Base-by-base conservation (phyloP, 352 stramenopile species). In the Phytophthora vignae region DNA sequence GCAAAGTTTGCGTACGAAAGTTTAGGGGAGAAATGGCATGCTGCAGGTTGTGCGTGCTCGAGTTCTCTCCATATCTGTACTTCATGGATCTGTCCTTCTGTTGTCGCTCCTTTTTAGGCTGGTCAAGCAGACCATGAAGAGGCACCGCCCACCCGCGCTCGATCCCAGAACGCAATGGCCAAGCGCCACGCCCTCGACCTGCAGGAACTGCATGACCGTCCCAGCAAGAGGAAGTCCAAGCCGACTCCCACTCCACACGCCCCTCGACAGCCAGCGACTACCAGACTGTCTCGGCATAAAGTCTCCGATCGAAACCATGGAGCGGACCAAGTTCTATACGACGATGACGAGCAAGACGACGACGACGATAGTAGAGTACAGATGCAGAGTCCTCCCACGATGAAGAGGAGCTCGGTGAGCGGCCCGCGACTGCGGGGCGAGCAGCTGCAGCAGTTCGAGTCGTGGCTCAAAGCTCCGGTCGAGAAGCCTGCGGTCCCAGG, bases 401-500 rank as follows among this genome's bases (percentile, higher is more conserved):
- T 49, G 46, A 22, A 17, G n/a, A 46, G 49, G 17, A 63, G 6
- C 40, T 60, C 56, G 0, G 8, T 44, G 17, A 25, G n/a, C 4
- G 46, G 17, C 50, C 25, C 48, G 0, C 31, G 19, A 11, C 57
- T 86, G 12, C 25, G 19, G 11, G 63, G 36, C 8, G 31, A 64
- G 4, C 67, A 84, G 55, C 31, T 75, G 22, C n/a, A 27, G 0
- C 70, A 82, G 19, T 90, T 90, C 36, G 42, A 78, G 2, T 64
- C 74, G 4, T 92, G 85, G 85, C 78, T 91, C 62, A 73, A 72
- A 11, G 52, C 52, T 55, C 84, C 72, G 14, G 62, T 67, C 11
- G 71, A 78, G 12, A 81, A 74, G 10, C 60, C 72, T 12, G 78
- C 69, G 5, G 77, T 92, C 12, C 64, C 60, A 15, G 75, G 75